Evolutionary conservation across 148 eudicot species (phyloP).

Genomic region (Drosera capensis): DNA sequence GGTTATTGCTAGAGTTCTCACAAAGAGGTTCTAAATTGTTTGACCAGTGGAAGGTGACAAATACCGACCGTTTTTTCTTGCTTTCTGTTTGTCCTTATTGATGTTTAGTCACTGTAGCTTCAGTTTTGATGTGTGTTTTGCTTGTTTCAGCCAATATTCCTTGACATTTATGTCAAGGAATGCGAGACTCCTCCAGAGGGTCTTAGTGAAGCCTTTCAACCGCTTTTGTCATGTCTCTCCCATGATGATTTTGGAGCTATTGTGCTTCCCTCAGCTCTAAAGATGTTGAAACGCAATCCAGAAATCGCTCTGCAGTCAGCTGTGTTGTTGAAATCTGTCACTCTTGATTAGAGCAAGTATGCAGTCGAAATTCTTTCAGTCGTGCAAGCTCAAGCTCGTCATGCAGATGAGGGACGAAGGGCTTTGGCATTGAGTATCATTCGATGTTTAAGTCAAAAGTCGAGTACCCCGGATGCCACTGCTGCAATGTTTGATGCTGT

Average conservation of each 20-base stretch:
- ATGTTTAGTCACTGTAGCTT: conserved; percentile 2
- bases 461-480: conserved; percentile 84
- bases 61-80: not conserved
- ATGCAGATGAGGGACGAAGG: conserved; percentile 82
- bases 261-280: conserved; percentile 70
- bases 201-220: conserved; percentile 73
- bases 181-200: conserved; percentile 60
- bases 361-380: conserved; percentile 59
- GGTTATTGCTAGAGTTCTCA: conserved; percentile 59
- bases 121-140: conserved; percentile 8
- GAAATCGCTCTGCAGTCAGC: conserved; percentile 79
- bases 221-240: conserved; percentile 45
- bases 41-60: conserved; percentile 53
- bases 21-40: conserved; percentile 30
- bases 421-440: conserved; percentile 54
- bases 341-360: conserved; percentile 81
- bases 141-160: conserved; percentile 47
- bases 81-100: not conserved
- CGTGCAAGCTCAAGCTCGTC: conserved; percentile 78
- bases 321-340: conserved; percentile 60
- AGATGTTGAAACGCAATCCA: conserved; percentile 95
- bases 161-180: conserved; percentile 70
- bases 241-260: conserved; percentile 73
- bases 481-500: conserved; percentile 54
- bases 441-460: conserved; percentile 65